Conservation (phyloP, 1,139 yeast species). For the Taphrina wiesneri region DNA sequence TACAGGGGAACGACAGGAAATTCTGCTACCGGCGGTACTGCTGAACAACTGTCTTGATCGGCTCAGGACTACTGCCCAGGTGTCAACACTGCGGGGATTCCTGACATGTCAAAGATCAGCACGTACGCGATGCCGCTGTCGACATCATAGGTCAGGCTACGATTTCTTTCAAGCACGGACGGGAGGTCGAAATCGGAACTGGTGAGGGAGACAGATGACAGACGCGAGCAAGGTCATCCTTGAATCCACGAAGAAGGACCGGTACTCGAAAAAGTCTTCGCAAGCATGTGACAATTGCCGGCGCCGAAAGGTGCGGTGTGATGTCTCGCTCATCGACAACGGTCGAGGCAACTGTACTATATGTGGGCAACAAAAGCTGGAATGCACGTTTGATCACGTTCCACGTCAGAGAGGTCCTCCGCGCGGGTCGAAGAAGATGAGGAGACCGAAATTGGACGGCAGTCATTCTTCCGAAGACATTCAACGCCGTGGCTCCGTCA, state of each 20-base stretch:
- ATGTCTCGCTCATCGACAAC: slow-evolving; percentile 1
- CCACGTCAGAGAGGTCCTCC: slow-evolving; percentile 17
- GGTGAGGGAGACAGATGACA: background rate
- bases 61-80: background rate
- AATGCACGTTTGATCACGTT: slow-evolving; percentile 12
- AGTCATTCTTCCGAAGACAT: slow-evolving; percentile 4
- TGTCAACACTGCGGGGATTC: background rate
- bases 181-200: too few relatives aligned
- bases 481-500: background rate
- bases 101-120: background rate
- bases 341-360: slow-evolving; percentile 1
- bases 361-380: slow-evolving; percentile 5
- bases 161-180: too few relatives aligned
- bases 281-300: slow-evolving; percentile 35
- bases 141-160: background rate
- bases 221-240: background rate
- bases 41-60: too few relatives aligned
- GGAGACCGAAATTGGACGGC: background rate
- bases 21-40: too few relatives aligned
- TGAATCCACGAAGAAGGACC: background rate
- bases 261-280: slow-evolving; percentile 31
- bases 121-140: background rate
- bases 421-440: slow-evolving; percentile 3
- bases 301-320: slow-evolving; percentile 32
- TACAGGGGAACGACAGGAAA: too few relatives aligned